Evolutionary conservation across 2,329 filamentous ascomycete species (phyloP).

Genomic region (Colletotrichum lini): DNA sequence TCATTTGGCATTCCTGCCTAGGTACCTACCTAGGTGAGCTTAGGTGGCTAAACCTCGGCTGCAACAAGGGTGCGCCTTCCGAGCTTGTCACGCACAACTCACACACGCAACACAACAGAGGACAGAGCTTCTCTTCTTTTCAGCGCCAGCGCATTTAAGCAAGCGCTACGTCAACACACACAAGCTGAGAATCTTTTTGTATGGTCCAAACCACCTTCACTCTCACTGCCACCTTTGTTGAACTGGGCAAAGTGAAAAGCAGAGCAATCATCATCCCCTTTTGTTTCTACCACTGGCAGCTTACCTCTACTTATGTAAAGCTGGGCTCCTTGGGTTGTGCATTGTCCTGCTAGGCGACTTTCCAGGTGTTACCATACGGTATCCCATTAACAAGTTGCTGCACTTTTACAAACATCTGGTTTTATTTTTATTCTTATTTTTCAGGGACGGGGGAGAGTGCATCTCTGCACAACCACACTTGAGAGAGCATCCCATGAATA

Average conservation of each 20-base stretch:
- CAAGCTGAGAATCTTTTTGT: neutral
- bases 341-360: neutral
- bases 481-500: too few relatives aligned
- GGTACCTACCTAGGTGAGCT: neutral
- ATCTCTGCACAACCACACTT: too few relatives aligned
- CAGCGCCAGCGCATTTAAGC: slow-evolving; percentile 9
- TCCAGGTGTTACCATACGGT: neutral
- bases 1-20: neutral
- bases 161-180: neutral
- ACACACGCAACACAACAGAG: neutral
- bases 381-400: too few relatives aligned
- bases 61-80: neutral
- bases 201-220: neutral
- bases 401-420: too few relatives aligned
- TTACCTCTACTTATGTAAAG: neutral
- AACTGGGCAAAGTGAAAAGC: neutral
- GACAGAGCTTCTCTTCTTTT: neutral
- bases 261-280: neutral
- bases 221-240: neutral
- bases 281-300: neutral
- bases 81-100: too few relatives aligned
- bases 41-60: slow-evolving; percentile 20
- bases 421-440: too few relatives aligned
- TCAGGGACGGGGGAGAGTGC: too few relatives aligned
- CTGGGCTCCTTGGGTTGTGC: neutral